phyloP scores from a whole-genome alignment of 495 filamentous ascomycete species.

The Penicillium ochrochloron region DNA sequence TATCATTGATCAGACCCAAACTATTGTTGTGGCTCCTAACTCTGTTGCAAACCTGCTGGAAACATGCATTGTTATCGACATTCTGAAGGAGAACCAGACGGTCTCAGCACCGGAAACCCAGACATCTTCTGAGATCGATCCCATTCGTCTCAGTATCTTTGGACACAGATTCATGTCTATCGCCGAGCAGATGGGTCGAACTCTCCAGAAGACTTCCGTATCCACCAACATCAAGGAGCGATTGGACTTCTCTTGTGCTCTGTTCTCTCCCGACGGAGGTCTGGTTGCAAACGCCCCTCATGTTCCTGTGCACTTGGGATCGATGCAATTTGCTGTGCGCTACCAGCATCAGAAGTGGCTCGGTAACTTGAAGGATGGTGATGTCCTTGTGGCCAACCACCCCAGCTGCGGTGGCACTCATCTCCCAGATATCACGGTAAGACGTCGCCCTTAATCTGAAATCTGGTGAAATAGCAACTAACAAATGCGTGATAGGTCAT shows the following conservation, averaged over 20 bases:
- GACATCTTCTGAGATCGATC: slow-evolving; percentile 70
- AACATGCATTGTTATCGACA: slow-evolving; percentile 55
- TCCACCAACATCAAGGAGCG: slow-evolving; percentile 98
- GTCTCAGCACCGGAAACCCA: slow-evolving; percentile 2
- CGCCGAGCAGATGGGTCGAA: slow-evolving; percentile 96
- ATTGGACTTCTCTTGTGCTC: slow-evolving; percentile 93
- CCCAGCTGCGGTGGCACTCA: slow-evolving; percentile 91
- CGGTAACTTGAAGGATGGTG: slow-evolving; percentile 84
- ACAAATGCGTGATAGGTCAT: slow-evolving; percentile 46
- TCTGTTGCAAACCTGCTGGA: slow-evolving; percentile 57
- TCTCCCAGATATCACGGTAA: slow-evolving; percentile 90
- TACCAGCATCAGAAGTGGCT: slow-evolving; percentile 92
- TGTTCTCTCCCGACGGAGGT: slow-evolving; percentile 90
- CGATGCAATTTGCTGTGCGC: slow-evolving; percentile 93
- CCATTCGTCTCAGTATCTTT: slow-evolving; percentile 94
- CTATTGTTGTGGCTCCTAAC: slow-evolving; percentile 86
- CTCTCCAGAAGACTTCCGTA: slow-evolving; percentile 95
- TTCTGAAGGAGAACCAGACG: slow-evolving; percentile 44
- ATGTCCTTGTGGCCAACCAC: slow-evolving; percentile 95
- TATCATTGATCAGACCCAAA: slow-evolving; percentile 93
- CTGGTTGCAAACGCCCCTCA: slow-evolving; percentile 96
- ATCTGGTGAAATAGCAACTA: neutral
- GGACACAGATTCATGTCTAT: slow-evolving; percentile 99
- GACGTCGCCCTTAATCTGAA: neutral
- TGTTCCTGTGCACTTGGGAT: slow-evolving; percentile 88